Evolutionary conservation across 768 basidiomycete genomes (phyloP), one percentile per base, ranked within the genome.

Genomic region (Mycena latifolia): DNA sequence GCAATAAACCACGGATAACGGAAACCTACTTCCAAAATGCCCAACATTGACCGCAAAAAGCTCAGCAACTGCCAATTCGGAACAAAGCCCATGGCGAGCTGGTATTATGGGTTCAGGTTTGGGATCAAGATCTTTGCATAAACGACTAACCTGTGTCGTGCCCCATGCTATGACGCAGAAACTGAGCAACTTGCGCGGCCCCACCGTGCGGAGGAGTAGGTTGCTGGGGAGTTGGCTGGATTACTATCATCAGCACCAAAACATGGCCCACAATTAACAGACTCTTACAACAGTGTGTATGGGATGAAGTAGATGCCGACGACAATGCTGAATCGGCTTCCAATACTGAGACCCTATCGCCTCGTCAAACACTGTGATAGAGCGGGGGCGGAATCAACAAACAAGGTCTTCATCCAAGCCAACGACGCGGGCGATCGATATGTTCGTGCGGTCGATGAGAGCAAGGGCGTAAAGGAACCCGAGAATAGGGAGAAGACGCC

Each of bases 61-160:
- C 74, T 76, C 60, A 85, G 73, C 48, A 77, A 69, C 24, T 76
- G 73, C 85, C 84, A 86, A 31, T 72, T 74, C 0, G 78, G 73
- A 17, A 82, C 81, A 63, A 85, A 85, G 3, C 81, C 84, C 84
- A 85, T 85, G 14, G 75, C 76, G 25, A 85, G 70, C 71, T 84
- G 80, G n/a, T n/a, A n/a, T 18, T 12, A n/a, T 27, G 41, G 29
- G n/a, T 24, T 37, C 18, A 53, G 17, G 29, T 46, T 24, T 25
- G 6, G 7, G 47, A n/a, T 3, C 20, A 25, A 24, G 27, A 27
- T 10, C 39, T 25, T 28, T 10, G 33, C 18, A 6, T 22, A 33
- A 10, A 43, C 20, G 24, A 63, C 65, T 46, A 31, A 69, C 67
- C 63, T 69, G 59, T 8, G 81, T 80, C 28, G 72, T 65, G 18